These are phyloP conservation scores for Chlorella sorokiniana DNA, from an alignment of 139 green algal genomes.

Conservation along the genomic window DNA sequence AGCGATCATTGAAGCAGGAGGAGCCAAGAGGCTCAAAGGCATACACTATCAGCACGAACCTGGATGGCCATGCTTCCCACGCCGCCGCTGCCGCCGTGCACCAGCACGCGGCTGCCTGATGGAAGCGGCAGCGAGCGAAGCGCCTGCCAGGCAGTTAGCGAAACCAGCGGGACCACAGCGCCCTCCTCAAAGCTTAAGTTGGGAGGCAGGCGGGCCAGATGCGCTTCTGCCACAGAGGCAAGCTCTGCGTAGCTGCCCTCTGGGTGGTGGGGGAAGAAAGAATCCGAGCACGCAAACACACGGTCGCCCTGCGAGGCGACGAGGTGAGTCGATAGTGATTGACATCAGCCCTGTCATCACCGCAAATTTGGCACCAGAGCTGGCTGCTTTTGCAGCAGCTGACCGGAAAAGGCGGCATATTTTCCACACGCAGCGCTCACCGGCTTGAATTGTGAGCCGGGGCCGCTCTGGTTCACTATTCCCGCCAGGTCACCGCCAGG, in stretches of 20 bases:
- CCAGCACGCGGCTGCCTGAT: neutral
- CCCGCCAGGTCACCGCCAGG: constrained; percentile 3
- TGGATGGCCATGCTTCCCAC: constrained; percentile 13
- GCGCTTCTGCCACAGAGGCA: neutral
- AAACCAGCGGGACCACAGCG: neutral
- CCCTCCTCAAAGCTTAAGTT: constrained; percentile 16
- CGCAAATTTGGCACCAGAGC: neutral
- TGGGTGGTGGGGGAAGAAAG: neutral
- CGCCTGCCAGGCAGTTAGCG: constrained; percentile 27
- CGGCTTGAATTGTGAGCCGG: constrained; percentile 1
- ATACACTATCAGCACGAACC: neutral
- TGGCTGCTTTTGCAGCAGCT: neutral
- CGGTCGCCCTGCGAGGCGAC: neutral
- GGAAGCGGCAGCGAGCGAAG: neutral
- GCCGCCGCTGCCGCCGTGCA: constrained; percentile 17
- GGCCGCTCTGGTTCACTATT: neutral
- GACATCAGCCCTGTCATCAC: neutral
- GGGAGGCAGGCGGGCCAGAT: constrained; percentile 2
- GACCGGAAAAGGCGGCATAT: neutral
- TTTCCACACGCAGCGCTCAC: neutral
- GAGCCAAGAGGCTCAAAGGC: neutral
- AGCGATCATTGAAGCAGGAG: neutral
- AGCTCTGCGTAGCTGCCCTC: neutral
- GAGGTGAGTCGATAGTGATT: too few relatives aligned
- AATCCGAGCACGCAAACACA: constrained; percentile 10